These are phyloP conservation scores for Magnolia sinica DNA, from an alignment of 164 flowering plant genomes.

Conservation along the genomic window DNA sequence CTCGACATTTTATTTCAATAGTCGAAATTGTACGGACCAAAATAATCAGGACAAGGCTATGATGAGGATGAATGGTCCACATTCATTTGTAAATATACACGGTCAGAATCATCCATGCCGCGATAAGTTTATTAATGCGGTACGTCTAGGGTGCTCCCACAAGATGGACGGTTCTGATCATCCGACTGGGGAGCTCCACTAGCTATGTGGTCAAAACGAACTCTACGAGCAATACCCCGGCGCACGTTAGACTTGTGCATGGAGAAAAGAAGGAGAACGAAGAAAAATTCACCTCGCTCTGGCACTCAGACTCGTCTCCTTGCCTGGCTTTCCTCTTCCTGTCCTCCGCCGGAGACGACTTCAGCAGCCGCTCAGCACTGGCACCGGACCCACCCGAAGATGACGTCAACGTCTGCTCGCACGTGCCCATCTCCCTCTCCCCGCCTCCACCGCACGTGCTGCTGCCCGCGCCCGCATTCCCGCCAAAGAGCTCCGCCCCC, in stretches of 20 bases:
- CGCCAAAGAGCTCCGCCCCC: slow-evolving; percentile 9
- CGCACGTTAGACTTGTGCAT: background rate
- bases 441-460: slow-evolving; percentile 18
- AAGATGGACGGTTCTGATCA: background rate
- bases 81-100: too few relatives aligned
- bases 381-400: slow-evolving; percentile 52
- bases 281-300: slow-evolving; percentile 52
- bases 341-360: slow-evolving; percentile 29
- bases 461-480: slow-evolving; percentile 12
- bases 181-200: background rate
- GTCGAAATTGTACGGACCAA: too few relatives aligned
- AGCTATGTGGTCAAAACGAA: too few relatives aligned
- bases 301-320: slow-evolving; percentile 48
- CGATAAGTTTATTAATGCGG: too few relatives aligned
- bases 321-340: slow-evolving; percentile 64
- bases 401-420: slow-evolving; percentile 45
- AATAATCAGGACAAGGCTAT: too few relatives aligned
- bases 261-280: background rate
- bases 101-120: too few relatives aligned
- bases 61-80: too few relatives aligned
- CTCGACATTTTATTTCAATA: too few relatives aligned
- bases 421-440: slow-evolving; percentile 19
- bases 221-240: background rate
- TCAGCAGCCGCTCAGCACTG: slow-evolving; percentile 17
- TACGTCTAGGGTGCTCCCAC: too few relatives aligned